phyloP scores from a whole-genome alignment of 768 basidiomycete species.

The Trametes elegans region DNA sequence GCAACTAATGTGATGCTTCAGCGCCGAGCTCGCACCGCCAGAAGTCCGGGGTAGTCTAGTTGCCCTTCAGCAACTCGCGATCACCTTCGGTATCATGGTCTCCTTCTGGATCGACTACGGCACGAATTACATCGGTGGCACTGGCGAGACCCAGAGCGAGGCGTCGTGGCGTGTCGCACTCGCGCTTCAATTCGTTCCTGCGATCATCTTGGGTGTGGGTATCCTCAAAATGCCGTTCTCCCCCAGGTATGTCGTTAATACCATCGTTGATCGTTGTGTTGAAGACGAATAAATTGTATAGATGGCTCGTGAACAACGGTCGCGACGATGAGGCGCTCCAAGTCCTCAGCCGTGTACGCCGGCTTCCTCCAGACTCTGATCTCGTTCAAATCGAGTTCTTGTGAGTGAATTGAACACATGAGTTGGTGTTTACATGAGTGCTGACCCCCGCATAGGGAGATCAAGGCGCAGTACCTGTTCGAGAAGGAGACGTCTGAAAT shows the following conservation, averaged over 20 bases:
- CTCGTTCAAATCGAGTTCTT: conserved; percentile 73
- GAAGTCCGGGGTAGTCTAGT: conserved; percentile 82
- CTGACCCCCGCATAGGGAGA: conserved; percentile 44
- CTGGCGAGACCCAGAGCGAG: conserved; percentile 51
- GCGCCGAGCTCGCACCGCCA: conserved; percentile 65
- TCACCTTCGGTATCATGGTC: conserved; percentile 78
- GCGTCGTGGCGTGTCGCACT: conserved; percentile 78
- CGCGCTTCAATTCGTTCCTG: conserved; percentile 72
- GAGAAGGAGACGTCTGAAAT: conserved; percentile 61
- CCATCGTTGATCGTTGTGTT: too few relatives aligned
- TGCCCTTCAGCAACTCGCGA: conserved; percentile 79
- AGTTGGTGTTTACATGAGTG: not conserved
- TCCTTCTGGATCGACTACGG: conserved; percentile 48
- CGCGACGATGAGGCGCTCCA: conserved; percentile 70
- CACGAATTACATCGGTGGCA: conserved; percentile 73
- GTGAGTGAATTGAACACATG: conserved; percentile 39
- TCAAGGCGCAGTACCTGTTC: conserved; percentile 71
- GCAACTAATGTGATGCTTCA: conserved; percentile 7
- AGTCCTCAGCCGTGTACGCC: conserved; percentile 60
- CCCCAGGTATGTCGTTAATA: conserved; percentile 60
- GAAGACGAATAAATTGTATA: conserved; percentile 19
- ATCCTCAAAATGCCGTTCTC: conserved; percentile 80
- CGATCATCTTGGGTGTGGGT: conserved; percentile 65
- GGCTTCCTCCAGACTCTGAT: conserved; percentile 53
- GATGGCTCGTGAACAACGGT: conserved; percentile 77